Conservation (phyloP, 163 green algal species). For the Dunaliella salina region DNA sequence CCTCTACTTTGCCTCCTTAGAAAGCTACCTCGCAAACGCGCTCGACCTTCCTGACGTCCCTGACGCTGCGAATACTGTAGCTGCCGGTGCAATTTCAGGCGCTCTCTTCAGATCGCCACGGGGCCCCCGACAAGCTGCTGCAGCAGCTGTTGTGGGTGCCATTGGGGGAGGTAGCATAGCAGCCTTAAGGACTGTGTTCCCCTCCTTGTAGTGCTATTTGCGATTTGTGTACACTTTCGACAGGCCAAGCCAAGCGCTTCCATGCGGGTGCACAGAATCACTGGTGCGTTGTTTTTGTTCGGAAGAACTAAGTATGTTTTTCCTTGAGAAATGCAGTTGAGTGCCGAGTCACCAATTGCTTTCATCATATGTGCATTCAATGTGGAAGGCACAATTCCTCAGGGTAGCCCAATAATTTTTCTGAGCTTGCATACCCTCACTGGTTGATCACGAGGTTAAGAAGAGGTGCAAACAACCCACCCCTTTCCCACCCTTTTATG, state of each 20-base stretch:
- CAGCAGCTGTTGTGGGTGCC: slow-evolving; percentile 65
- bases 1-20: slow-evolving; percentile 69
- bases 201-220: slow-evolving; percentile 17
- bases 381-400: too few relatives aligned
- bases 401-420: too few relatives aligned
- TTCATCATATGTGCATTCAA: not conserved
- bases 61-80: slow-evolving; percentile 52
- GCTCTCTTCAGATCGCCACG: slow-evolving; percentile 71
- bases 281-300: not conserved
- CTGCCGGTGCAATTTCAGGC: slow-evolving; percentile 60
- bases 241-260: too few relatives aligned
- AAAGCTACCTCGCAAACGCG: slow-evolving; percentile 53
- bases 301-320: not conserved
- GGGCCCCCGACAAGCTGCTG: slow-evolving; percentile 63
- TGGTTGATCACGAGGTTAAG: too few relatives aligned
- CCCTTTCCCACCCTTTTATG: too few relatives aligned
- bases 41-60: slow-evolving; percentile 32
- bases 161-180: slow-evolving; percentile 50
- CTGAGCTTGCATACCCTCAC: too few relatives aligned
- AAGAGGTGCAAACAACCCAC: too few relatives aligned
- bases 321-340: not conserved
- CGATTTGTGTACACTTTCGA: not conserved
- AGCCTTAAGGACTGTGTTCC: slow-evolving; percentile 48
- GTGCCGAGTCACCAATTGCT: not conserved
- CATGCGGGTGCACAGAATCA: not conserved